A percentile compares a stretch with the other conserved stretches of the same genome.
phyloP scores from a whole-genome alignment of 306 rosid genomes.

The Sicyos edulis region DNA sequence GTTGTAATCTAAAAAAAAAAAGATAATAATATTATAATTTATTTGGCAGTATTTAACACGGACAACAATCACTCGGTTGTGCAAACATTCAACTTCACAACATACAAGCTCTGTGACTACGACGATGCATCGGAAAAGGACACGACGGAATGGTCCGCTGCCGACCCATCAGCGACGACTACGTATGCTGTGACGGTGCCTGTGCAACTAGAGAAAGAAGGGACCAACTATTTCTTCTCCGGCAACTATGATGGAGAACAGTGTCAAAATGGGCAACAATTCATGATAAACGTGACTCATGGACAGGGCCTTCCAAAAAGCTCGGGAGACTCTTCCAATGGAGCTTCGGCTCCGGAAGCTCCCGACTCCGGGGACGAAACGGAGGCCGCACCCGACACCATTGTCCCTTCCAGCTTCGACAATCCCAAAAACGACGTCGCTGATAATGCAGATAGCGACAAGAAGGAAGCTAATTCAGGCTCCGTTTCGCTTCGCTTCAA shows the following conservation, averaged over 20 bases:
- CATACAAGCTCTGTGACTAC: constrained; percentile 62
- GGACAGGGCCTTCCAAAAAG: constrained; percentile 74
- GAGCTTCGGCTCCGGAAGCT: constrained; percentile 51
- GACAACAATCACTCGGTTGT: constrained; percentile 69
- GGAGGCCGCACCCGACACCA: constrained; percentile 65
- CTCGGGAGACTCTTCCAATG: constrained; percentile 26
- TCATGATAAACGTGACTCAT: constrained; percentile 49
- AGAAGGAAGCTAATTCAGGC: constrained; percentile 32
- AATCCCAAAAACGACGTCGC: constrained; percentile 39
- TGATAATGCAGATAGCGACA: constrained; percentile 19
- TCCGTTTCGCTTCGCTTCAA: constrained; percentile 26
- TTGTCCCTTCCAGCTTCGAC: constrained; percentile 70
- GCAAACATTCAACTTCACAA: constrained; percentile 66
- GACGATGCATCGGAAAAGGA: constrained; percentile 61
- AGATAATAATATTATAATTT: too few species aligned
- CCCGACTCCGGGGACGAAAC: constrained; percentile 46
- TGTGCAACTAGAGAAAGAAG: constrained; percentile 64
- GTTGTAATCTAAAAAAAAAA: too few species aligned
- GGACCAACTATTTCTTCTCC: constrained; percentile 63
- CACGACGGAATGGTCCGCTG: constrained; percentile 54
- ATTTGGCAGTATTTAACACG: constrained; percentile 67
- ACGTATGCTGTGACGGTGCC: constrained; percentile 43
- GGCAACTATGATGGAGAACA: constrained; percentile 87
- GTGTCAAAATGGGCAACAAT: constrained; percentile 65
- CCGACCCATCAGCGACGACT: constrained; percentile 48